Evolutionary conservation across 768 basidiomycete genomes (phyloP), one percentile per base, ranked within the genome.

Genomic region (Dictyophora rubrovolvata): DNA sequence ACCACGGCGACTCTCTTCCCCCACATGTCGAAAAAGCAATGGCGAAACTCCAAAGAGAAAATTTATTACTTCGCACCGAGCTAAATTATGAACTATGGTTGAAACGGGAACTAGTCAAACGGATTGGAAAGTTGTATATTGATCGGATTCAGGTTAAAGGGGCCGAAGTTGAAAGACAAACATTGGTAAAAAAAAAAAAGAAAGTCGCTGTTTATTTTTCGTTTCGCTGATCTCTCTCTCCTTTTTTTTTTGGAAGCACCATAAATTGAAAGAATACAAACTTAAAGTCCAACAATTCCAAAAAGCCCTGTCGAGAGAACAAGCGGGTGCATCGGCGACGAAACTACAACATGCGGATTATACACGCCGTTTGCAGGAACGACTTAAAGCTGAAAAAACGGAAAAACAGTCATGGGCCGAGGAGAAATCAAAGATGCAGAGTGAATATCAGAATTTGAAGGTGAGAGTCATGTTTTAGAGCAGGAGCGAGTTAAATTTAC

Each of bases 61-160:
- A 87, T 1, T 69, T 91, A 1, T 69, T 91, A 28, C 73, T 93
- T 28, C 77, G 86, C 53, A 89, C 84, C 66, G 89, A 93, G 63
- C 80, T 93, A 47, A 89, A 90, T 67, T 89, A 92, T 61, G 87
- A 93, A 71, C 74, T 85, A 22, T 93, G 89, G 87, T 73, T 87
- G 47, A 84, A 87, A 59, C 77, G 87, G 62, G 85, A 91, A 70
- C 89, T 90, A 60, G 79, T 86, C 54, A 82, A 83, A 67, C 88
- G 92, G 65, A 86, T 93, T 53, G 87, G 85, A n/a, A 78, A 85
- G 46, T 72, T 93, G 48, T 86, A 89, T 65, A 79, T 85, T 63
- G 85, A 89, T 63, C 83, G 82, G 34, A 81, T 88, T 21, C 69
- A 87, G 37, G 82, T 85, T 60, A 81, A 80, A 66, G 84, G 81